These are phyloP conservation scores for Papiliotrema terrestris DNA, from an alignment of 1,284 basidiomycete species.

Conservation along the genomic window DNA sequence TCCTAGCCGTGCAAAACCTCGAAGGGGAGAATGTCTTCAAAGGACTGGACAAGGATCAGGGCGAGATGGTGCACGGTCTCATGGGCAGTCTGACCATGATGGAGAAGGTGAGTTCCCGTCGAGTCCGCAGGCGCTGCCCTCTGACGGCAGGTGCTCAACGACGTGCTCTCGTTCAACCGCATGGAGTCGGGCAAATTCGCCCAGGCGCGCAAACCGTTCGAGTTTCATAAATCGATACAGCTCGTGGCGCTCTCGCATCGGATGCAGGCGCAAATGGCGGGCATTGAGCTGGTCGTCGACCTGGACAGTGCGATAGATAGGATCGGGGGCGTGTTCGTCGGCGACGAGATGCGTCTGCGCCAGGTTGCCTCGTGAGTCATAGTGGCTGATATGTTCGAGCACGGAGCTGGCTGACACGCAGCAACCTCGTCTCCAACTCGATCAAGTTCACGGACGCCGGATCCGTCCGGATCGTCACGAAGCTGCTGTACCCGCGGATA, in stretches of 20 bases:
- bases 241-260: conserved; percentile 73
- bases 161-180: conserved; percentile 60
- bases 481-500: conserved; percentile 40
- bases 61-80: conserved; percentile 52
- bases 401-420: background rate
- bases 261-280: conserved; percentile 67
- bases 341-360: conserved; percentile 63
- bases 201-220: conserved; percentile 60
- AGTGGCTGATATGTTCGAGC: background rate
- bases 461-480: conserved; percentile 43
- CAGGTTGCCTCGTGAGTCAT: conserved; percentile 67
- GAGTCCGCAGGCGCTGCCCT: background rate
- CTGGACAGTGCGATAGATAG: conserved; percentile 72
- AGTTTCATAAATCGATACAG: conserved; percentile 77
- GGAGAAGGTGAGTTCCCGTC: conserved; percentile 39
- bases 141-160: conserved; percentile 63
- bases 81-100: conserved; percentile 79
- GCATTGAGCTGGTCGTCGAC: conserved; percentile 63
- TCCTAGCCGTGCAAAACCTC: conserved; percentile 86
- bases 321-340: conserved; percentile 53
- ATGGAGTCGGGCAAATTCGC: conserved; percentile 50
- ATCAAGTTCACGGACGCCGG: conserved; percentile 70
- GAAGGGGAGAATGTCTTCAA: conserved; percentile 57
- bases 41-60: conserved; percentile 33
- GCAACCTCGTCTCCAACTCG: conserved; percentile 50